A percentile compares a stretch with the other conserved stretches of the same genome.
phyloP scores from a whole-genome alignment of 306 rosid genomes.

The Quercus berberidifolia region DNA sequence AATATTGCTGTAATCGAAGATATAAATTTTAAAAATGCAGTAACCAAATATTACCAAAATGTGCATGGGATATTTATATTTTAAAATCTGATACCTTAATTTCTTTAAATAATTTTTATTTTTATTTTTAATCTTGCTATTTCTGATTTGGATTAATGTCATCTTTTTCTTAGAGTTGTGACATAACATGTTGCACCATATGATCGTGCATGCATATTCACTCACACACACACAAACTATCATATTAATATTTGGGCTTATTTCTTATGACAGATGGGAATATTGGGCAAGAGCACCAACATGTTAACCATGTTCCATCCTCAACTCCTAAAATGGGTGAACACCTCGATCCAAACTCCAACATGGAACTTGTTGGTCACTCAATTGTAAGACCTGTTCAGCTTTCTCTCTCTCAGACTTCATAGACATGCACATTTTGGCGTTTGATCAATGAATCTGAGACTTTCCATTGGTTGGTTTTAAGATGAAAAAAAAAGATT shows the following conservation, averaged over 20 bases:
- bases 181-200: neutral
- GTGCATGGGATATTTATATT: neutral
- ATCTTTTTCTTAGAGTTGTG: neutral
- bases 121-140: neutral
- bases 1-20: neutral
- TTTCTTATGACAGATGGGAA: constrained; percentile 39
- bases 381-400: constrained; percentile 56
- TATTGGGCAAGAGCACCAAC: constrained; percentile 37
- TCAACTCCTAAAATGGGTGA: constrained; percentile 38
- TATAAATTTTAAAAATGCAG: neutral
- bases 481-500: constrained; percentile 9
- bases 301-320: constrained; percentile 30
- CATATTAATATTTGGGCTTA: neutral
- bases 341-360: constrained; percentile 47
- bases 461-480: neutral
- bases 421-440: neutral
- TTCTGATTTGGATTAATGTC: neutral
- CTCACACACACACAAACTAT: constrained; percentile 3
- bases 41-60: neutral
- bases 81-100: neutral
- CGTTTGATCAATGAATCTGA: constrained; percentile 4
- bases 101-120: neutral
- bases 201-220: neutral
- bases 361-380: constrained; percentile 63
- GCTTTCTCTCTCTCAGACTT: constrained; percentile 9